Percentiles rank a stretch among this genome's conserved stretches.
Evolutionary conservation across 345 rosid species (phyloP).

Genomic region (rapeseed (Brassica napus)): DNA sequence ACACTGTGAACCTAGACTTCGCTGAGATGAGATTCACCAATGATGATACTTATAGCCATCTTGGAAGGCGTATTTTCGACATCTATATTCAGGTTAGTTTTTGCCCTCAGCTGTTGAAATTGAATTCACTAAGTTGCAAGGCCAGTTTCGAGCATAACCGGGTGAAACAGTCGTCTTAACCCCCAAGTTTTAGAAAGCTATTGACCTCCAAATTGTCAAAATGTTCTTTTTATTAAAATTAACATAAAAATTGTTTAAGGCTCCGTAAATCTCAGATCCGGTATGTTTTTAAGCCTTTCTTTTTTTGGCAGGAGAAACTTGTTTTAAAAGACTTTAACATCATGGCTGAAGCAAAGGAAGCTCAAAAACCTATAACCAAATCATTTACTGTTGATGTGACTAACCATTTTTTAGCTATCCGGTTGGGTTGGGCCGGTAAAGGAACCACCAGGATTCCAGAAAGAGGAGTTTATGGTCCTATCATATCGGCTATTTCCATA

Average conservation of each 20-base stretch:
- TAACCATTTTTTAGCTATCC: slow-evolving; percentile 46
- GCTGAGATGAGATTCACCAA: slow-evolving; percentile 60
- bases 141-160: neutral
- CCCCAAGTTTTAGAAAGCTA: neutral
- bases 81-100: slow-evolving; percentile 61
- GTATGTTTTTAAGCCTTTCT: neutral
- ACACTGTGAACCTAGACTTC: slow-evolving; percentile 54
- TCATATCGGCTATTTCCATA: slow-evolving; percentile 58
- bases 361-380: slow-evolving; percentile 41
- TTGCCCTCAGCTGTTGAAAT: slow-evolving; percentile 1
- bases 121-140: neutral
- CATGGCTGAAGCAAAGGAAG: slow-evolving; percentile 51
- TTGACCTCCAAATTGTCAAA: neutral
- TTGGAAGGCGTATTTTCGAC: slow-evolving; percentile 63
- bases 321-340: slow-evolving; percentile 57
- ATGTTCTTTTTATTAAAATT: neutral
- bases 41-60: slow-evolving; percentile 48
- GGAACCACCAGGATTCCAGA: slow-evolving; percentile 56
- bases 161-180: neutral
- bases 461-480: slow-evolving; percentile 58
- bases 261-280: neutral
- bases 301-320: slow-evolving; percentile 44
- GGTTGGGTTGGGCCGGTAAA: slow-evolving; percentile 61
- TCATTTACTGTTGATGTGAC: slow-evolving; percentile 40
- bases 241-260: no score